Evolutionary conservation across 1,284 basidiomycete species (phyloP), one percentile per base, ranked within the genome.

Genomic region (Cryptococcus sp.): DNA sequence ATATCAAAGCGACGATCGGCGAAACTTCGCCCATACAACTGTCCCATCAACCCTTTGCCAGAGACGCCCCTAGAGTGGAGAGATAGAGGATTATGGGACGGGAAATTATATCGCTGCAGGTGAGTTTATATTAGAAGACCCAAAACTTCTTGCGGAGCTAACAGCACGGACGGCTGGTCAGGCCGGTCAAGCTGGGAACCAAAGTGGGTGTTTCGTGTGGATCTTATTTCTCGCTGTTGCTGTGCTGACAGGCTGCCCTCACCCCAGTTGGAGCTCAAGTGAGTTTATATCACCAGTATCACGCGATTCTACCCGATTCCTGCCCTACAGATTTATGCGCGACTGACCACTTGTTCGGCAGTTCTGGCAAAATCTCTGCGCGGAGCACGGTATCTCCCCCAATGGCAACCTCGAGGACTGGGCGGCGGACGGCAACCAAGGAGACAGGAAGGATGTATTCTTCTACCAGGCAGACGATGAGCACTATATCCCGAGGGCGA

Each of bases 381-480:
- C 90, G 18, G 93, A 97, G 78, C 93, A 97, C 72, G 94, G 94
- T 23, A 97, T 97, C 79, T 92, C 85, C 72, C 88, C 88, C 54
- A 88, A 92, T 66, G 93, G 94, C 43, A 91, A 91, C 59, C 83
- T 95, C 42, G 91, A 96, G 76, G 92, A 96, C 63, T 94, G 89
- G 89, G 91, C 91, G 2, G 89, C 88, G 3, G 91, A 94, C 68
- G 89, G 89, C 33, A 68, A 67, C n/a, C 72, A 71, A 57, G 89
- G 90, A 4, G 96, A 98, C 77, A 82, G 96, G 66, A 99, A 98
- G 72, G 96, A 99, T 78, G 95, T 98, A 43, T 99, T 99, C 80
- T 99, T 99, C 80, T 99, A 99, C 77, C 96, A 98, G 76, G 96
- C 96, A 12, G 96, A 99, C 76, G 96, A 99, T 73, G 96, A 98